Evolutionary conservation across 192 early-diverging fungal genomes (phyloP).

Genomic region (Rhizophagus clarus): DNA sequence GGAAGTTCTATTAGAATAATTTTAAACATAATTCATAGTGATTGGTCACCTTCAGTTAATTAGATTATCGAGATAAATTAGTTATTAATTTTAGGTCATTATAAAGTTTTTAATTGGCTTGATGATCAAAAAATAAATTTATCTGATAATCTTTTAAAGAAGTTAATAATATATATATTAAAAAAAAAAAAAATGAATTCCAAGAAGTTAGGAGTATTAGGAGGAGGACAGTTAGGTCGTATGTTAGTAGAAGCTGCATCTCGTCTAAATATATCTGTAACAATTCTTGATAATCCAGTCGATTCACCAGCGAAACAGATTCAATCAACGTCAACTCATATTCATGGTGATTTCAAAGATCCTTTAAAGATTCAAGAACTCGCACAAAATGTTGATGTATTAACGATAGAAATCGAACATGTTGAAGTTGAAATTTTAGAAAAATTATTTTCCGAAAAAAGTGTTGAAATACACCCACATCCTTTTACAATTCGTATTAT

Average conservation of each 20-base stretch:
- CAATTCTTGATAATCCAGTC: constrained; percentile 77
- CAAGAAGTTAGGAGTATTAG: constrained; percentile 58
- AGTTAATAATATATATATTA: neutral
- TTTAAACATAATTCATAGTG: too few relatives aligned
- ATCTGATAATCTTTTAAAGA: too few relatives aligned
- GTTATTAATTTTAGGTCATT: too few relatives aligned
- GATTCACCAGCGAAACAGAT: constrained; percentile 88
- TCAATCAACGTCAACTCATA: constrained; percentile 64
- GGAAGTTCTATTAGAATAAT: too few relatives aligned
- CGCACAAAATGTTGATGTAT: constrained; percentile 72
- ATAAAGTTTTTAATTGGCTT: too few relatives aligned
- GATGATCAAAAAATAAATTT: too few relatives aligned
- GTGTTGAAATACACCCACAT: constrained; percentile 73
- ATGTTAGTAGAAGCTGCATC: constrained; percentile 97
- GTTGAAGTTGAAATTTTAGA: constrained; percentile 73
- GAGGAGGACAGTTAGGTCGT: constrained; percentile 95
- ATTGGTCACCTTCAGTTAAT: too few relatives aligned
- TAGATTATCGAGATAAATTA: too few relatives aligned
- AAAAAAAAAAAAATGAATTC: constrained; percentile 44
- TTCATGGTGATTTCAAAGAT: constrained; percentile 87
- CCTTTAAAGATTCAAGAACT: constrained; percentile 74
- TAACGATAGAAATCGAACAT: constrained; percentile 99
- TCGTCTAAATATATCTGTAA: constrained; percentile 83
- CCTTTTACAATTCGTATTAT: constrained; percentile 84
- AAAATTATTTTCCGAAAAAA: constrained; percentile 57